Conservation (phyloP, 2,329 filamentous ascomycete genomes). For the Sporothrix curviconia region DNA sequence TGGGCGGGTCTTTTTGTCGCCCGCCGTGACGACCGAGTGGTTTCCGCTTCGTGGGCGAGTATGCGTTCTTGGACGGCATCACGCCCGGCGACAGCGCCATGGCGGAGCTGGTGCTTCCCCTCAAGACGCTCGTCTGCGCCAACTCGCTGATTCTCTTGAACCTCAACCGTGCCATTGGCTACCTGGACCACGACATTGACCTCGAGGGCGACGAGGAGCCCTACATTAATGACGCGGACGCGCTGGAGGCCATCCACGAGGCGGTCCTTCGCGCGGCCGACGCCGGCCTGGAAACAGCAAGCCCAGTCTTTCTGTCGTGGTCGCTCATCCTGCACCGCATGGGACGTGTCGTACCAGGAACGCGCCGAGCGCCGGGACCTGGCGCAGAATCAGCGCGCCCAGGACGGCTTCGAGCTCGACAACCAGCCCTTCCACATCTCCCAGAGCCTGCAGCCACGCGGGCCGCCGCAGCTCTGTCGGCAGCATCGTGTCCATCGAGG, state of each 20-base stretch:
- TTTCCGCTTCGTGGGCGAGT: constrained; percentile 64
- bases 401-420: constrained; percentile 49
- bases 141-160: constrained; percentile 69
- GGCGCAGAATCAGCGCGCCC: constrained; percentile 51
- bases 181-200: constrained; percentile 47
- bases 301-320: constrained; percentile 76
- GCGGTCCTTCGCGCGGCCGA: constrained; percentile 58
- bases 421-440: constrained; percentile 23
- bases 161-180: constrained; percentile 49
- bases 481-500: constrained; percentile 56
- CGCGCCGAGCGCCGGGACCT: constrained; percentile 56
- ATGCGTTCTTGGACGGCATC: constrained; percentile 63
- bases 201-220: constrained; percentile 39
- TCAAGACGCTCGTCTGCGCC: constrained; percentile 64
- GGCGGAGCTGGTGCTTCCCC: constrained; percentile 49
- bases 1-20: constrained; percentile 47
- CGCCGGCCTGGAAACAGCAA: constrained; percentile 53
- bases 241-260: constrained; percentile 66
- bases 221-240: constrained; percentile 63
- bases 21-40: constrained; percentile 60
- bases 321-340: constrained; percentile 66
- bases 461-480: constrained; percentile 53
- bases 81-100: constrained; percentile 38
- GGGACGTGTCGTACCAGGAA: constrained; percentile 54
- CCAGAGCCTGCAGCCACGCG: constrained; percentile 25